Evolutionary conservation across 2,329 filamentous ascomycete species (phyloP).

Genomic region (Hymenoscyphus linearis): DNA sequence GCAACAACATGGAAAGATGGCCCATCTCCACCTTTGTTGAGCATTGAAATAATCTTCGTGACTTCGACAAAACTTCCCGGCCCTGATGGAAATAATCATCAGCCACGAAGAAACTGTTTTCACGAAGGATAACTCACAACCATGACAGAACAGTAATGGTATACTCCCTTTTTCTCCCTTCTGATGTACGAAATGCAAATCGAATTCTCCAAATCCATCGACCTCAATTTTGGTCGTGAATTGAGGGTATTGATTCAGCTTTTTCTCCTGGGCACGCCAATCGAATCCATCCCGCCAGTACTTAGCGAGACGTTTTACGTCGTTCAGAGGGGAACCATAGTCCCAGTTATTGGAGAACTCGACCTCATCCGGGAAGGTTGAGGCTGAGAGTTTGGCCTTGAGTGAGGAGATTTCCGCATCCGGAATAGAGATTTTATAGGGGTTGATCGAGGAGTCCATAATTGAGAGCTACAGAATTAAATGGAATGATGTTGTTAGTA

Average conservation of each 20-base stretch:
- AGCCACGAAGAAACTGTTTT: background rate
- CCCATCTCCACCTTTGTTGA: constrained; percentile 28
- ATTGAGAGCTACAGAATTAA: background rate
- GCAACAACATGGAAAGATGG: constrained; percentile 39
- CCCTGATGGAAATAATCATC: constrained; percentile 30
- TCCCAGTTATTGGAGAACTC: constrained; percentile 9
- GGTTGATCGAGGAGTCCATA: constrained; percentile 8
- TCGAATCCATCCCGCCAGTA: constrained; percentile 22
- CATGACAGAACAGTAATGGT: constrained; percentile 63
- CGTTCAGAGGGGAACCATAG: constrained; percentile 6
- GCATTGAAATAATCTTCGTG: constrained; percentile 51
- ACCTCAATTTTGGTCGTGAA: constrained; percentile 40
- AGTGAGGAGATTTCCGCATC: constrained; percentile 4
- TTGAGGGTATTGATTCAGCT: constrained; percentile 19
- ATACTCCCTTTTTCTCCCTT: constrained; percentile 48
- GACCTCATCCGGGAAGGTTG: constrained; percentile 8
- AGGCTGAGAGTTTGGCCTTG: constrained; percentile 6
- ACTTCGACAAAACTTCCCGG: constrained; percentile 65
- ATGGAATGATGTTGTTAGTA: background rate
- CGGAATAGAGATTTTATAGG: constrained; percentile 9
- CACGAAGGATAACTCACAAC: constrained; percentile 27
- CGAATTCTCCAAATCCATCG: constrained; percentile 51
- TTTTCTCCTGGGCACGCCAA: constrained; percentile 18
- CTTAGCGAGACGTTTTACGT: constrained; percentile 7
- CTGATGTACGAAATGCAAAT: constrained; percentile 62